These are phyloP conservation scores for Metarhizium robertsii DNA, from an alignment of 2,329 filamentous ascomycete species.

Conservation along the genomic window DNA sequence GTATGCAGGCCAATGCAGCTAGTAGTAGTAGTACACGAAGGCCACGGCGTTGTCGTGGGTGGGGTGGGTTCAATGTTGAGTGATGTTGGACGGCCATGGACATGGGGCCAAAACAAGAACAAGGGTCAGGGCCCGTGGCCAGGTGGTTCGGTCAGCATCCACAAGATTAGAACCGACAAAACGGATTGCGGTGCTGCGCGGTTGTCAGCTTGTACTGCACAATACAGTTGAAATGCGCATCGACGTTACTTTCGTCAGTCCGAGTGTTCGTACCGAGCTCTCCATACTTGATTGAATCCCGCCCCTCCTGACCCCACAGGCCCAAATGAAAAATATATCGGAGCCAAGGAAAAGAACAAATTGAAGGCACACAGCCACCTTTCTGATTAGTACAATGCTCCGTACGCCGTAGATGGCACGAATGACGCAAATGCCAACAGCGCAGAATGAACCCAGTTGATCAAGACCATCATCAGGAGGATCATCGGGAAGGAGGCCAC, in stretches of 20 bases:
- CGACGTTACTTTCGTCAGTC: too few relatives aligned
- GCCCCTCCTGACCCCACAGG: background rate
- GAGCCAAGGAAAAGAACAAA: background rate
- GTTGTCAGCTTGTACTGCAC: background rate
- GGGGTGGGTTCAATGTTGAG: background rate
- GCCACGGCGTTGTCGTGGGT: background rate
- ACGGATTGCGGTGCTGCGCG: background rate
- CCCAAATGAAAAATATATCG: background rate
- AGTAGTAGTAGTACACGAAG: background rate
- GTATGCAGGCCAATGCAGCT: background rate
- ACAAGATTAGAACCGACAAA: background rate
- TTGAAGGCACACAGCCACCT: slow-evolving; percentile 1
- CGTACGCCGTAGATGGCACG: background rate
- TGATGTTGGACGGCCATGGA: background rate
- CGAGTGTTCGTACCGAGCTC: too few relatives aligned
- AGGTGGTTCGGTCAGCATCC: background rate
- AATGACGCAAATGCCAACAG: background rate
- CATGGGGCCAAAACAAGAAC: slow-evolving; percentile 1
- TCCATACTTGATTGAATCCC: background rate
- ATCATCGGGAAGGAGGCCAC: background rate
- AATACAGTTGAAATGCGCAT: too few relatives aligned
- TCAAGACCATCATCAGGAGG: background rate
- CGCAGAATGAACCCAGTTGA: background rate
- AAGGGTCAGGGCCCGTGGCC: background rate
- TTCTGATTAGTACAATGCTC: too few relatives aligned